Conservation (phyloP, 345 rosid species). For the Rhodamnia argentea region DNA sequence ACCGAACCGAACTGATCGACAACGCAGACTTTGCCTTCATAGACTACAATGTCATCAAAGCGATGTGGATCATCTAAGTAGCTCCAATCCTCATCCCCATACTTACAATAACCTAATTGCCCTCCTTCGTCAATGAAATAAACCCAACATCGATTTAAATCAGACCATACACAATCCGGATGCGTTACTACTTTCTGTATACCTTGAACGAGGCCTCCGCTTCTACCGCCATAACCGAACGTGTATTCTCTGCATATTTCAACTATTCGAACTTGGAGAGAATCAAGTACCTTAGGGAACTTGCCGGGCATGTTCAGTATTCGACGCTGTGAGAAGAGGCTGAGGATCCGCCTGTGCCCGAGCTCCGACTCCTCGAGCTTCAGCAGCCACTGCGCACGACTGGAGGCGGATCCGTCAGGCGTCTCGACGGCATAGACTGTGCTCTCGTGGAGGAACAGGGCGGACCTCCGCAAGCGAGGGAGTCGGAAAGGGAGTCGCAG, state of each 20-base stretch:
- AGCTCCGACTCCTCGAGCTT: background rate
- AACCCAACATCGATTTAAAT: background rate
- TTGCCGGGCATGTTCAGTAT: background rate
- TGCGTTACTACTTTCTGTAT: background rate
- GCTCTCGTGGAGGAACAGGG: background rate
- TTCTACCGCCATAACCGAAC: background rate
- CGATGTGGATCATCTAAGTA: background rate
- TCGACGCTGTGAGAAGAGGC: background rate
- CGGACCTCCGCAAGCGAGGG: background rate
- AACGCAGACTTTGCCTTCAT: no score
- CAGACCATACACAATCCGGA: background rate
- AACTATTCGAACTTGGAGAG: conserved; percentile 1
- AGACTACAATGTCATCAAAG: background rate
- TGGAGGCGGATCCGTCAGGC: background rate
- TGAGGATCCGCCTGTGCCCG: background rate
- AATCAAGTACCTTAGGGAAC: conserved; percentile 4
- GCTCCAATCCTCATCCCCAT: conserved; percentile 8
- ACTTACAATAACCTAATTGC: conserved; percentile 1
- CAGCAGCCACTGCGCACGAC: background rate
- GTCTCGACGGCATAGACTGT: background rate
- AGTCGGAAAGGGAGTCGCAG: background rate
- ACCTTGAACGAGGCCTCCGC: background rate
- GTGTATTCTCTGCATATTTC: background rate
- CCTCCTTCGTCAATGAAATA: background rate
- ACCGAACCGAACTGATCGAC: background rate